These are phyloP conservation scores for Primulina eburnea DNA, from an alignment of 257 asterid species.

Conservation along the genomic window DNA sequence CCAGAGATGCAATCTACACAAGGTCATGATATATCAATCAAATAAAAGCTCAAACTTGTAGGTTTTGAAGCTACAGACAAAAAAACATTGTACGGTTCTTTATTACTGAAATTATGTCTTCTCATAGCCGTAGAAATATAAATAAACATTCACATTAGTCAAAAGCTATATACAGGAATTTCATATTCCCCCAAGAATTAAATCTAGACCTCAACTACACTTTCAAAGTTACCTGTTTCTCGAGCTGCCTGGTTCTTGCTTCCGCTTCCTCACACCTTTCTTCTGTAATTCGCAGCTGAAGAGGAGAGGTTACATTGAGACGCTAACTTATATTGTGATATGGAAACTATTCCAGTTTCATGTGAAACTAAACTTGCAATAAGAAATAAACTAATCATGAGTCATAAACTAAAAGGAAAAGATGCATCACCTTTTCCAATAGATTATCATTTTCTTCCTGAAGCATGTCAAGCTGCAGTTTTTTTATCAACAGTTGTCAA, in stretches of 20 bases:
- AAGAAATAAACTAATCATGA: background rate
- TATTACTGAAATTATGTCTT: background rate
- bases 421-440: conserved; percentile 68
- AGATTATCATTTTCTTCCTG: conserved; percentile 94
- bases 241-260: conserved; percentile 86
- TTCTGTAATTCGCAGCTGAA: conserved; percentile 88
- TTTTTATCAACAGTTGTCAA: conserved; percentile 22
- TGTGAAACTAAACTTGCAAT: conserved; percentile 11
- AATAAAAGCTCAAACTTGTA: conserved; percentile 1
- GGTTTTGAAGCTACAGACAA: background rate
- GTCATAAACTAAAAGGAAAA: conserved; percentile 19
- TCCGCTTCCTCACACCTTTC: conserved; percentile 91
- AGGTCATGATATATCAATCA: conserved; percentile 8
- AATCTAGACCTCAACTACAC: background rate
- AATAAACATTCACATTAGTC: background rate
- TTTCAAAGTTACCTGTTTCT: conserved; percentile 62
- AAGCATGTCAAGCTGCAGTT: conserved; percentile 92
- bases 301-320: conserved; percentile 25
- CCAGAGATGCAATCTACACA: conserved; percentile 77
- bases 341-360: background rate
- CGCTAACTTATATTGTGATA: conserved; percentile 17
- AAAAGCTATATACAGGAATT: background rate
- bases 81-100: background rate
- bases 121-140: background rate
- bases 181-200: background rate